These are phyloP conservation scores for Dictyostelium firmibasis DNA, from an alignment of 78 protist genomes.

Conservation along the genomic window DNA sequence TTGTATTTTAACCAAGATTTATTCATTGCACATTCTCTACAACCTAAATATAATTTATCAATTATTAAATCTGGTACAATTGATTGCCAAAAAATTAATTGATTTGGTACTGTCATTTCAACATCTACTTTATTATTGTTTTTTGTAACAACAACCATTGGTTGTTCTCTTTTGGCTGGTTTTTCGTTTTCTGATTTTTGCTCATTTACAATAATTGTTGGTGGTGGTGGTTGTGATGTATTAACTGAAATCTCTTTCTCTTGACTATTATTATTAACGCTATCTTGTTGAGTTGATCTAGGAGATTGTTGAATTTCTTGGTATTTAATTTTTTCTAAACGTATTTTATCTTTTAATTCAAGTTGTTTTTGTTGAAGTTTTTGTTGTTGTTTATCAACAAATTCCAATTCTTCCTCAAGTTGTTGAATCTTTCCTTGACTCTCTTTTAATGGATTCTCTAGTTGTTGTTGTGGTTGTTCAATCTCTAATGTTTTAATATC, in stretches of 20 bases:
- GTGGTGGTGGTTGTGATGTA: too few relatives aligned
- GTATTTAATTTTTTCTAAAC: neutral
- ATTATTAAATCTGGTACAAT: conserved; percentile 34
- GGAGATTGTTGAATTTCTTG: neutral
- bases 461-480: too few relatives aligned
- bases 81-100: conserved; percentile 56
- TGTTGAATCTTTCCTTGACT: neutral
- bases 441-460: neutral
- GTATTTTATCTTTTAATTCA: neutral
- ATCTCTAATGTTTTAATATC: too few relatives aligned
- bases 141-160: neutral
- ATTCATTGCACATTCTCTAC: conserved; percentile 53
- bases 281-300: too few relatives aligned
- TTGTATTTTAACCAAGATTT: conserved; percentile 29
- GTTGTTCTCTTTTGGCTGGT: neutral
- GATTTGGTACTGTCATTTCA: neutral
- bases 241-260: too few relatives aligned
- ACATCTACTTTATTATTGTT: neutral
- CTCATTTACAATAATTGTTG: too few relatives aligned
- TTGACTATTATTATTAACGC: too few relatives aligned
- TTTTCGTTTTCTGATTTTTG: neutral
- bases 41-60: conserved; percentile 58
- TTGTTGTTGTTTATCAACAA: neutral
- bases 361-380: neutral
- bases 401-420: neutral